phyloP scores from a whole-genome alignment of 2,329 filamentous ascomycete species.

The Fragosphaeria purpurea region DNA sequence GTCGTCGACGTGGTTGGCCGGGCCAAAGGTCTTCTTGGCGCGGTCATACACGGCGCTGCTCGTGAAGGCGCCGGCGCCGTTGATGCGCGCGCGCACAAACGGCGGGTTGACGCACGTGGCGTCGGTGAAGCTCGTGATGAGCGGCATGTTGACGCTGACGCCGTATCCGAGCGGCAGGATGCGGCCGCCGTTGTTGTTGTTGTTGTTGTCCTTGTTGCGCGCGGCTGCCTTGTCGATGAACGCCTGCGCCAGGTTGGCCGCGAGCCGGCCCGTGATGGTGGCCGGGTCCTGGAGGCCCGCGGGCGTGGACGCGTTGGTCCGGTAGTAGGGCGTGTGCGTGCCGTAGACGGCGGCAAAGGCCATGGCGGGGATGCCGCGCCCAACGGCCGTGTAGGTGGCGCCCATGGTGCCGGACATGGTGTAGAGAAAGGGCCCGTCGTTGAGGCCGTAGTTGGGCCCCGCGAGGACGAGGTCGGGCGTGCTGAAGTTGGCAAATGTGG shows the following conservation, averaged over 20 bases:
- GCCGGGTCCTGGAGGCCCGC: slow-evolving; percentile 14
- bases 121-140: slow-evolving; percentile 12
- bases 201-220: neutral
- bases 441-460: slow-evolving; percentile 46
- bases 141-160: slow-evolving; percentile 16
- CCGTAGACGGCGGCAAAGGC: slow-evolving; percentile 35
- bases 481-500: slow-evolving; percentile 35
- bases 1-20: slow-evolving; percentile 2
- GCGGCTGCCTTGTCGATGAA: slow-evolving; percentile 14
- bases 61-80: slow-evolving; percentile 3
- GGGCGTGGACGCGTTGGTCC: slow-evolving; percentile 22
- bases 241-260: slow-evolving; percentile 12
- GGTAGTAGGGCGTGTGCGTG: slow-evolving; percentile 30
- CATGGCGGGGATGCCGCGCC: slow-evolving; percentile 39
- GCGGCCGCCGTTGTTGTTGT: slow-evolving; percentile 1
- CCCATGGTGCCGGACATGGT: slow-evolving; percentile 41
- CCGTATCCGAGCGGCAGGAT: slow-evolving; percentile 17
- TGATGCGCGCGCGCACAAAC: slow-evolving; percentile 13
- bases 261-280: slow-evolving; percentile 13
- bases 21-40: slow-evolving; percentile 12
- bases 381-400: slow-evolving; percentile 39
- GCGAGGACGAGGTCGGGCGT: slow-evolving; percentile 43
- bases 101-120: slow-evolving; percentile 15
- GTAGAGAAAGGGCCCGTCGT: slow-evolving; percentile 44
- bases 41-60: slow-evolving; percentile 11